Evolutionary conservation across 2,329 filamentous ascomycete species (phyloP), one percentile per base, ranked within the genome.

Genomic region (Penicillium sp.): DNA sequence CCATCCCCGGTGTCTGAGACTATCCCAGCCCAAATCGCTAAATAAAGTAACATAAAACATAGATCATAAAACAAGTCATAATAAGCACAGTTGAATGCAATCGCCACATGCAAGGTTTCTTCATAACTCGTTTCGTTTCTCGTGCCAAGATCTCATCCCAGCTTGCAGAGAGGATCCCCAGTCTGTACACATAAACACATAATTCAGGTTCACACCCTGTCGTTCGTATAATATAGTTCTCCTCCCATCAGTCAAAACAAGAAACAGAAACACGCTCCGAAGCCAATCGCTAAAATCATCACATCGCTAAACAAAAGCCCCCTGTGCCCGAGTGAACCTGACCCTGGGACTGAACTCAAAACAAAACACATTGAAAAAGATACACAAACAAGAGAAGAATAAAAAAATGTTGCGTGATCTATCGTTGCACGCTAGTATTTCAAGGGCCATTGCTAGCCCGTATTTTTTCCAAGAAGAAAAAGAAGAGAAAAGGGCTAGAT

Each of bases 281-380:
- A 56, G 35, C 37, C 52, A 63, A 59, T 56, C 62, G 60, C 58
- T 59, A 57, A 61, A 52, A 60, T 33, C 50, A 61, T 52, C 50
- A 27, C 48, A 40, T 50, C 50, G 27, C 38, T 31, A 17, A 41
- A 53, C 49, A 57, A 54, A 54, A 55, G 3, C 25, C 50, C 51
- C 42, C 46, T 56, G 33, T 23, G 45, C 23, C 48, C 29, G 45
- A 54, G 21, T 45, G 42, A 53, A 41, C 48, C 42, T 53, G 42
- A 51, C 31, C 40, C 46, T 50, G 25, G 13, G 56, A 50, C 25
- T 51, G 27, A 54, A 31, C 19, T 38, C 23, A 27, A 51, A n/a
- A 46, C n/a, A n/a, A 50, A 27, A 50, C 54, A 31, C 6, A 45
- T 27, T 25, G 38, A 47, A 57, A 57, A 53, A 38, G 37, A 56